These are phyloP conservation scores for Didymella exigua DNA, from an alignment of 2,329 filamentous ascomycete genomes.

Conservation along the genomic window DNA sequence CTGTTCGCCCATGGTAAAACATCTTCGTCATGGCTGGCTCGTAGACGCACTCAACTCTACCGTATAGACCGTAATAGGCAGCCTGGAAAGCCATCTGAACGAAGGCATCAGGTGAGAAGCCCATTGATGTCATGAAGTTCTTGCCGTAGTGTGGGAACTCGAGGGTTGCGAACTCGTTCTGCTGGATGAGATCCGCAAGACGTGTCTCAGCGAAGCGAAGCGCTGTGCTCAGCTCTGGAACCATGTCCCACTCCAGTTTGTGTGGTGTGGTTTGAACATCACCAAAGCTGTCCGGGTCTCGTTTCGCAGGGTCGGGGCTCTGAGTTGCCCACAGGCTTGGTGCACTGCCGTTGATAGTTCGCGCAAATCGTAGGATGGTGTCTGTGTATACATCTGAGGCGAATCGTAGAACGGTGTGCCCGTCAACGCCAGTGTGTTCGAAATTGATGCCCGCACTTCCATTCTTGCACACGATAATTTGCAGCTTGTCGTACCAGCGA, in stretches of 20 bases:
- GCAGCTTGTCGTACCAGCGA: slow-evolving; percentile 98
- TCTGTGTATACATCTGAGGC: slow-evolving; percentile 97
- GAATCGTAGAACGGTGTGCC: slow-evolving; percentile 94
- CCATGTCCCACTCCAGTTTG: slow-evolving; percentile 98
- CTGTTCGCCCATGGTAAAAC: slow-evolving; percentile 90
- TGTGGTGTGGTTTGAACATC: slow-evolving; percentile 93
- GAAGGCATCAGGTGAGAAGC: slow-evolving; percentile 95
- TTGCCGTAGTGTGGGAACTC: slow-evolving; percentile 92
- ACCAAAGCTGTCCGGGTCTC: slow-evolving; percentile 88
- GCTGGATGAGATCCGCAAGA: slow-evolving; percentile 89
- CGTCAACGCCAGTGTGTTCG: slow-evolving; percentile 96
- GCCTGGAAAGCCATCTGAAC: slow-evolving; percentile 99
- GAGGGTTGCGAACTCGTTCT: slow-evolving; percentile 93
- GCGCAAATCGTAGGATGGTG: slow-evolving; percentile 92
- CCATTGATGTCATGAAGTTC: slow-evolving; percentile 96
- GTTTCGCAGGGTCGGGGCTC: slow-evolving; percentile 90
- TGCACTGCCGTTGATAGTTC: slow-evolving; percentile 92
- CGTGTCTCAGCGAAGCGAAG: slow-evolving; percentile 94
- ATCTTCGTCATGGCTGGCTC: slow-evolving; percentile 98
- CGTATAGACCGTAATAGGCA: slow-evolving; percentile 96
- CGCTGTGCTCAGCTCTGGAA: slow-evolving; percentile 86
- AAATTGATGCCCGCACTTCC: slow-evolving; percentile 99
- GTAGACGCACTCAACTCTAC: slow-evolving; percentile 91
- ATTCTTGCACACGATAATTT: slow-evolving; percentile 99
- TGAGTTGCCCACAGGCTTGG: slow-evolving; percentile 89